A percentile compares a stretch with the other conserved stretches of the same genome.
Conservation (phyloP, 371 early-diverging fungal genomes). For the Aphelidium insulamus region DNA sequence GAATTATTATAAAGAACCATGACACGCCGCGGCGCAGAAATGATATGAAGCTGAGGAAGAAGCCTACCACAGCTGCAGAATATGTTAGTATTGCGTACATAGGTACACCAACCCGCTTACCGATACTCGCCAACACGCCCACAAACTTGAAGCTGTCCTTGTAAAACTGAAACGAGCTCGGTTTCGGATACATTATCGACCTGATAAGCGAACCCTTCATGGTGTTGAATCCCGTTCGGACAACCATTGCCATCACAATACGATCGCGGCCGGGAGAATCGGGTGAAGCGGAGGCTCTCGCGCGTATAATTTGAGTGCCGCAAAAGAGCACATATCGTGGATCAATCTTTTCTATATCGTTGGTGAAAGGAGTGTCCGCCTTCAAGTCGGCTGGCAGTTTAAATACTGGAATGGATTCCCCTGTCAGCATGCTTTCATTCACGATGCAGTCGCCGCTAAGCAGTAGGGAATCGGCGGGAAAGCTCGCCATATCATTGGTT, state of each 20-base stretch:
- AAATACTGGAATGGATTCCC: slow-evolving; percentile 55
- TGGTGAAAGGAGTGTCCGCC: too few species aligned
- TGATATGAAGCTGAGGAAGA: slow-evolving; percentile 56
- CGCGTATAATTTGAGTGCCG: slow-evolving; percentile 81
- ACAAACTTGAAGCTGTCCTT: slow-evolving; percentile 87
- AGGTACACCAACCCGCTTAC: slow-evolving; percentile 5
- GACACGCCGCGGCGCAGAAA: slow-evolving; percentile 56
- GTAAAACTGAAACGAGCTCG: slow-evolving; percentile 83
- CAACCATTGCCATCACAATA: slow-evolving; percentile 61
- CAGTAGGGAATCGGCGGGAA: slow-evolving; percentile 89
- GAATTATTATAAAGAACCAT: slow-evolving; percentile 38
- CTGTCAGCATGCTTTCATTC: slow-evolving; percentile 98
- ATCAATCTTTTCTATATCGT: slow-evolving; percentile 6
- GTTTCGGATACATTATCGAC: slow-evolving; percentile 86
- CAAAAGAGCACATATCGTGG: slow-evolving; percentile 69
- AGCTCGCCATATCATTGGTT: slow-evolving; percentile 25
- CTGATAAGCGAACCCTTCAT: slow-evolving; percentile 87
- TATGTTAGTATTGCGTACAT: not conserved
- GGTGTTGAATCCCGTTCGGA: slow-evolving; percentile 91
- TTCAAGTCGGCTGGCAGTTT: too few species aligned
- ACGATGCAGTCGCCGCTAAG: slow-evolving; percentile 92
- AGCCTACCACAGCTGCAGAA: slow-evolving; percentile 39
- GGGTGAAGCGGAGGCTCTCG: slow-evolving; percentile 23
- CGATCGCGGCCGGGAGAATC: slow-evolving; percentile 22
- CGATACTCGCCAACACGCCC: slow-evolving; percentile 60